Conservation (phyloP, 2,329 filamentous ascomycete genomes). For the Claviceps citrina region DNA sequence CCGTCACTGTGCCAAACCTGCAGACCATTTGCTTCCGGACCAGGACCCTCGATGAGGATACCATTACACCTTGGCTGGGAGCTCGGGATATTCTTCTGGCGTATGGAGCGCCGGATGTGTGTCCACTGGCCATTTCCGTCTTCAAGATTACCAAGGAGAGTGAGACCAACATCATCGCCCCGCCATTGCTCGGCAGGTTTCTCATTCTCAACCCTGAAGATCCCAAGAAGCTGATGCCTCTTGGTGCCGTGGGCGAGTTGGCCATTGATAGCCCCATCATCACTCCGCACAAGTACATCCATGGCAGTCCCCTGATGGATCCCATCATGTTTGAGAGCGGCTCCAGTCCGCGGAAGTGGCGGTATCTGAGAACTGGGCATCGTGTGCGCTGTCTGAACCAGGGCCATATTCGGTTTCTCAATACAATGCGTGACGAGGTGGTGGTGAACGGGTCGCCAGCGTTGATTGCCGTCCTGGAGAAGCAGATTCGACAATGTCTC, state of each 20-base stretch:
- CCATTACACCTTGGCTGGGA: constrained; percentile 30
- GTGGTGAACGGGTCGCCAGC: constrained; percentile 24
- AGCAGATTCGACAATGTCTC: constrained; percentile 30
- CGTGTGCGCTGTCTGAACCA: constrained; percentile 32
- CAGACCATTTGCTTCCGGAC: constrained; percentile 32
- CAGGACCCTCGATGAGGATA: constrained; percentile 33
- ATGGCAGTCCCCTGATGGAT: constrained; percentile 16
- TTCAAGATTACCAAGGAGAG: constrained; percentile 24
- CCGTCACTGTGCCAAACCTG: constrained; percentile 22
- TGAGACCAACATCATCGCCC: constrained; percentile 27
- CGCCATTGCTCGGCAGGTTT: constrained; percentile 33
- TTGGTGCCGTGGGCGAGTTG: constrained; percentile 42
- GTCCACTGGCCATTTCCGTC: constrained; percentile 35
- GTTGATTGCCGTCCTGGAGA: constrained; percentile 30
- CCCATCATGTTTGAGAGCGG: constrained; percentile 8
- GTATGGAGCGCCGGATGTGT: constrained; percentile 36
- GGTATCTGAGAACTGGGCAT: constrained; percentile 36
- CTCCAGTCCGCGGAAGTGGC: constrained; percentile 15
- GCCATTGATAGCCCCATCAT: constrained; percentile 37
- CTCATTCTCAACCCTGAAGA: constrained; percentile 39
- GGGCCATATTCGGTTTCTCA: constrained; percentile 33
- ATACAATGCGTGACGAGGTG: constrained; percentile 26
- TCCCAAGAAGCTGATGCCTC: constrained; percentile 32
- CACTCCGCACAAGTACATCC: constrained; percentile 21
- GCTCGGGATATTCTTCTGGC: constrained; percentile 32